These are phyloP conservation scores for Microthlaspi erraticum DNA, from an alignment of 345 rosid species.

Conservation along the genomic window DNA sequence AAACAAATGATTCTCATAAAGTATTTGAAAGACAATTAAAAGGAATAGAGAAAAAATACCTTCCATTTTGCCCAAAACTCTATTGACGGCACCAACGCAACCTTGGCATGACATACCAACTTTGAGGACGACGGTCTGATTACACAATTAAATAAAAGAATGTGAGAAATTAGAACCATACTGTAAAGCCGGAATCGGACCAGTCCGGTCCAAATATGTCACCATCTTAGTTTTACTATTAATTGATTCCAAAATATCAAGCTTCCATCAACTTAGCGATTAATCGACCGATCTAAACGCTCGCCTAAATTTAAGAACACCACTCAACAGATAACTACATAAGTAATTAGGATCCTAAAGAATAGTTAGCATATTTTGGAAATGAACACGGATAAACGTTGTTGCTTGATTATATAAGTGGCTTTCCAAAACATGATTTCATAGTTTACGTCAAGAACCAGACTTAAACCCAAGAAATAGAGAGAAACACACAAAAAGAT, in stretches of 20 bases:
- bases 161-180: neutral
- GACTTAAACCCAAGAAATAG: neutral
- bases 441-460: constrained; percentile 1
- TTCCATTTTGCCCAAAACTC: constrained; percentile 93
- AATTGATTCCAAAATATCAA: neutral
- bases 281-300: no score
- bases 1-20: neutral
- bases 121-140: constrained; percentile 84
- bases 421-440: neutral
- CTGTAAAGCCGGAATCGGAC: neutral
- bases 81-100: constrained; percentile 85
- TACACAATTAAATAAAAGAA: neutral
- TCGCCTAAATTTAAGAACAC: neutral
- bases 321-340: neutral
- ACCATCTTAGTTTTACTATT: neutral
- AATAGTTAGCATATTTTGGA: constrained; percentile 12
- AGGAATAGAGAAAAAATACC: constrained; percentile 51
- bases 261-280: neutral
- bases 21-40: neutral
- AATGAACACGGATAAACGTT: neutral
- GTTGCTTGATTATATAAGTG: neutral
- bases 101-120: constrained; percentile 94
- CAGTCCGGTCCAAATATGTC: neutral
- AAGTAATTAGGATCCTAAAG: neutral
- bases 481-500: neutral